Base-by-base conservation (phyloP, 1,284 basidiomycete species). In the Megacollybia platyphylla region DNA sequence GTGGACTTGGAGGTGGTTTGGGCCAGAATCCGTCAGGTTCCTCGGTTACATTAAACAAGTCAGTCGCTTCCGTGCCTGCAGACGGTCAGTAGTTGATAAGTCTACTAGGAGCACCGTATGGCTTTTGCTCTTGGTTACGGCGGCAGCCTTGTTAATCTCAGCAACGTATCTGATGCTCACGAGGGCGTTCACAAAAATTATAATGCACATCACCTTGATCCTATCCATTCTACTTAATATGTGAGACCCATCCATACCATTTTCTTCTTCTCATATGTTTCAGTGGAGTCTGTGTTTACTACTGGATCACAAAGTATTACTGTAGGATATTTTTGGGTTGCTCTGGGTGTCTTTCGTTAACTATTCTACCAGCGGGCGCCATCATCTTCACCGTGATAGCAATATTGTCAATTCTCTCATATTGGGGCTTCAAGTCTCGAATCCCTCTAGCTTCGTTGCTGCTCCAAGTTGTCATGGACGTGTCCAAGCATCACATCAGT, bases 361-460 rank as follows among this genome's bases (percentile, higher is more conserved):
- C n/a, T 24, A 11, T 26, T 31, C 29, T 39, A 10, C 47, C 47
- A 82, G 78, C 79, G 18, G 82, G 77, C 6, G 83, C 84, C 1
- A 82, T 88, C 51, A 76, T 87, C 43, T 86, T 86, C 62, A 85
- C 82, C 0, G 56, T 85, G 43, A 78, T 83, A 45, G 77, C 79
- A 0, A 44, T 81, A 5, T 55, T 82, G 42, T 79, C 76, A 3
- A 52, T 82, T 7, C 54, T 81, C 13, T 66, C 79, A 4, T 86
- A 86, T 62, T 81, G 67, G 45, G 79, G 79, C 5, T 80, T 76
- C 57, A 69, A 71, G 36, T 69, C 73, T 4, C 72, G 87, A 18
- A 91, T 93, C 44, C 87, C 87, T 0, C 63, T 93, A 2, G 81
- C 85, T 2, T 77, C 80, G 13, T 61, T 90, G 5, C 68, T 91